A percentile compares a stretch with the other conserved stretches of the same genome.
Conservation (phyloP, 2,329 filamentous ascomycete species). For the Sordariomycetes sp. region DNA sequence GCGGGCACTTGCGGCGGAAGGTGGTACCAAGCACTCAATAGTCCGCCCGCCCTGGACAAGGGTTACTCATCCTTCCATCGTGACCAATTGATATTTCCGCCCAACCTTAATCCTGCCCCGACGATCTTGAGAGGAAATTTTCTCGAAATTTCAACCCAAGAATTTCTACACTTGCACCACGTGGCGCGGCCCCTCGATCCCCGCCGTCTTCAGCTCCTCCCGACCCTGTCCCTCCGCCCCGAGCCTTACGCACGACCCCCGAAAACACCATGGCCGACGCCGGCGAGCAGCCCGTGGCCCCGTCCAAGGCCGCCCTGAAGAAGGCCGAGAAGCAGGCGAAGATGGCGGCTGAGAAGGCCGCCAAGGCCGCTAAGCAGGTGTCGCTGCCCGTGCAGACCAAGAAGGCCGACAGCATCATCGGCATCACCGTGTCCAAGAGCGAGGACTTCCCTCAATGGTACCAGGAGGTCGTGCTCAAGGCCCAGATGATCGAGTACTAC, state of each 20-base stretch:
- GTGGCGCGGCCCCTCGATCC: not conserved
- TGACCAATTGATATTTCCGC: conserved; percentile 3
- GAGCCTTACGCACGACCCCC: not conserved
- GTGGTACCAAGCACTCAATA: too few relatives aligned
- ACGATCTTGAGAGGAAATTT: not conserved
- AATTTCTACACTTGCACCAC: not conserved
- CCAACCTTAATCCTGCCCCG: not conserved
- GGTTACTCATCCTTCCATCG: not conserved
- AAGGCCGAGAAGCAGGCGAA: conserved; percentile 53
- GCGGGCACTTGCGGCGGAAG: not conserved
- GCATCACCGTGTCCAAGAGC: conserved; percentile 75
- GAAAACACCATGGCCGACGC: conserved; percentile 15
- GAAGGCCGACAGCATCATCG: conserved; percentile 60
- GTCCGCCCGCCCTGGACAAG: not conserved
- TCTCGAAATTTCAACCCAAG: not conserved
- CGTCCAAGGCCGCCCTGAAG: conserved; percentile 51
- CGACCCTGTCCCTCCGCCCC: not conserved
- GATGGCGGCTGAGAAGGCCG: conserved; percentile 46
- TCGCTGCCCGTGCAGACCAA: conserved; percentile 39
- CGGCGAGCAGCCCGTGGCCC: conserved; percentile 15
- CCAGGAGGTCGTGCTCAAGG: conserved; percentile 92
- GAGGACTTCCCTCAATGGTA: conserved; percentile 93
- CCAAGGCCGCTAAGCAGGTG: conserved; percentile 45
- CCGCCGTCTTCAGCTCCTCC: not conserved
- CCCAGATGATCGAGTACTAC: conserved; percentile 96